These are phyloP conservation scores for Pleodorina starrii DNA, from an alignment of 139 green algal genomes.

Conservation along the genomic window DNA sequence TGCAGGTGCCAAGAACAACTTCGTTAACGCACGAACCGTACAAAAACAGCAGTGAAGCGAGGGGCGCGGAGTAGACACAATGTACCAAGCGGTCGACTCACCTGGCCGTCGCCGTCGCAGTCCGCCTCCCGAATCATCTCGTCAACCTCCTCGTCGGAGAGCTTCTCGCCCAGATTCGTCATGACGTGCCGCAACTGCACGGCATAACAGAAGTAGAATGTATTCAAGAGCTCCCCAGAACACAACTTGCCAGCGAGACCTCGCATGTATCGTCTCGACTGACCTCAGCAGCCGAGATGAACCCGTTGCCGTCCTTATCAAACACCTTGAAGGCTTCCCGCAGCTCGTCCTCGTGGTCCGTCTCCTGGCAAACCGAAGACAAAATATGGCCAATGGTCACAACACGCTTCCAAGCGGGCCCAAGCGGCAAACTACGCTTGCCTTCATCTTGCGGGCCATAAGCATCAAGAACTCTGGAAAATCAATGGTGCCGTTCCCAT, in stretches of 20 bases:
- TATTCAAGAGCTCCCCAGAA: no score
- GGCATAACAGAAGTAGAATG: background rate
- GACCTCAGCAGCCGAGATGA: slow-evolving; percentile 97
- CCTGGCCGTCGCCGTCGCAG: slow-evolving; percentile 90
- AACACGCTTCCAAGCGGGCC: background rate
- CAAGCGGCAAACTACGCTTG: slow-evolving; percentile 20
- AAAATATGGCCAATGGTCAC: background rate
- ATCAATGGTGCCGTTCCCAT: slow-evolving; percentile 99
- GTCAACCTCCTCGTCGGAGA: slow-evolving; percentile 99
- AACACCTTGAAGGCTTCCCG: slow-evolving; percentile 99
- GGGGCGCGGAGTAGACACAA: no score
- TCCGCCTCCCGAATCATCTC: slow-evolving; percentile 98
- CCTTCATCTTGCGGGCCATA: slow-evolving; percentile 99
- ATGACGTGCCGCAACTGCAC: slow-evolving; percentile 97
- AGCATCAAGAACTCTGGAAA: slow-evolving; percentile 99
- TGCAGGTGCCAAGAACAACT: slow-evolving; percentile 35
- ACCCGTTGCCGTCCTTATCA: slow-evolving; percentile 99
- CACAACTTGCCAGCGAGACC: no score
- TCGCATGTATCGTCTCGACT: no score
- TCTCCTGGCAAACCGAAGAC: slow-evolving; percentile 72
- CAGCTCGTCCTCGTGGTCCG: slow-evolving; percentile 98
- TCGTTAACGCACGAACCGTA: no score
- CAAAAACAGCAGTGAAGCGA: no score
- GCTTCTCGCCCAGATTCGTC: slow-evolving; percentile 98
- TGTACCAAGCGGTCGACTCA: slow-evolving; percentile 1